Base-by-base conservation (phyloP, 75 land plant species). In the Cryptomeria japonica region DNA sequence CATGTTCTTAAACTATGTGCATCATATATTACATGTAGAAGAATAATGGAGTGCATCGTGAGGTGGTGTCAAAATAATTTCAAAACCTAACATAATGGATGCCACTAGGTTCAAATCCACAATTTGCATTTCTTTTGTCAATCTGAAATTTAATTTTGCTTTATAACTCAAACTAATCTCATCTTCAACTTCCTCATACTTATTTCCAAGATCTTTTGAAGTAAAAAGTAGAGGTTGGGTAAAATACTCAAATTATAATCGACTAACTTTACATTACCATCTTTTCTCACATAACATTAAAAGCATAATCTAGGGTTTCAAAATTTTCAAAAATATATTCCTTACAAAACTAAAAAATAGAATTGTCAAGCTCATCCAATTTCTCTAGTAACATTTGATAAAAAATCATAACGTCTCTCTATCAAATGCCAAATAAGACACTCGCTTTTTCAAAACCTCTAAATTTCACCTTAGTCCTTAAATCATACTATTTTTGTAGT, bases 171-270 rank as follows among this genome's bases (percentile, higher is more conserved):
- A 46, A 46, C 8, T 46, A 46, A 46, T 46, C 8, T 6, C 7
- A 6, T 46, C 47, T 0, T 46, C 8, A 46, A 7, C 47, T 46
- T 46, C 47, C 47, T 7, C 47, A 46, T 6, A 46, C 47, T 46
- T 46, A 6, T 46, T 7, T 6, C 0, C 0, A 6, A 46, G 8
- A 46, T 6, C 8, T 7, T 96, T 98, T 98, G 97, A 97, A 18
- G 87, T 77, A 80, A 97, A 97, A 64, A 97, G 85, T 64, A 96
- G 84, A 1, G 98, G 94, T 39, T 96, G 88, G 0, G 99, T 97
- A 68, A 92, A 94, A 34, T 91, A 94, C 46, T 95, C 92, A 96
- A 94, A 85, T 95, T 96, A 89, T 96, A 97, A 88, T 97, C 98
- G 49, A 96, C n/a, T 31, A 97, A 28, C 90, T 94, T 96, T 68